Conservation (phyloP, 345 rosid species). For the Heritiera fomes region DNA sequence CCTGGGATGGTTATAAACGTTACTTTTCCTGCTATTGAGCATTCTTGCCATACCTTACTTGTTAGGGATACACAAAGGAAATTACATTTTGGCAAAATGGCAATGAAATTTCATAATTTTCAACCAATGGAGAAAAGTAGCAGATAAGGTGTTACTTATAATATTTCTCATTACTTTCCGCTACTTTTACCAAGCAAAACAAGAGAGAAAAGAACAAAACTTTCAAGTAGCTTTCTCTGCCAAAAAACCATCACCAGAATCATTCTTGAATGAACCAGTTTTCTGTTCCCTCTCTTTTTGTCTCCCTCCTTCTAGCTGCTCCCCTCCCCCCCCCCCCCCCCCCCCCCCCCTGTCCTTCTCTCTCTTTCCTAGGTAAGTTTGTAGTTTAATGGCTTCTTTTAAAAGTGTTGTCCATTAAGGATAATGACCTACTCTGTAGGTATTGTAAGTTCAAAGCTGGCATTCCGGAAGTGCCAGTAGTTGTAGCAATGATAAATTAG, state of each 20-base stretch:
- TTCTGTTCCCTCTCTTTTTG: conserved; percentile 1
- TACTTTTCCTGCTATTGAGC: neutral
- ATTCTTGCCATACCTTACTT: neutral
- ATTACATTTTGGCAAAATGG: neutral
- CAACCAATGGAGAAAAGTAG: neutral
- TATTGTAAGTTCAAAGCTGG: neutral
- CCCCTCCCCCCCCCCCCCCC: too few relatives aligned
- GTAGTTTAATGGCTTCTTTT: neutral
- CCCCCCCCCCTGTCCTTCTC: neutral
- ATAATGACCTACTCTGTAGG: neutral
- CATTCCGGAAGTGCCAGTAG: neutral
- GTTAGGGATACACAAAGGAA: neutral
- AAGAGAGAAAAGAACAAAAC: neutral
- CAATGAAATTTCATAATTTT: neutral
- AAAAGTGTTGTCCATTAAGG: neutral
- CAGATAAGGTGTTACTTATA: neutral
- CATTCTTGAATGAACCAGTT: neutral
- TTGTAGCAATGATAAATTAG: neutral
- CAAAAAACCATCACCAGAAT: neutral
- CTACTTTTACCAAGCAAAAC: neutral
- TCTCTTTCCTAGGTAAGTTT: conserved; percentile 9
- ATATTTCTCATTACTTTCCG: neutral
- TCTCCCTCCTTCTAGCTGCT: neutral
- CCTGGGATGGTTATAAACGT: neutral
- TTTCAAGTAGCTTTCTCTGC: neutral